These are phyloP conservation scores for Aspergillus haitiensis DNA, from an alignment of 495 filamentous ascomycete genomes.

Conservation along the genomic window DNA sequence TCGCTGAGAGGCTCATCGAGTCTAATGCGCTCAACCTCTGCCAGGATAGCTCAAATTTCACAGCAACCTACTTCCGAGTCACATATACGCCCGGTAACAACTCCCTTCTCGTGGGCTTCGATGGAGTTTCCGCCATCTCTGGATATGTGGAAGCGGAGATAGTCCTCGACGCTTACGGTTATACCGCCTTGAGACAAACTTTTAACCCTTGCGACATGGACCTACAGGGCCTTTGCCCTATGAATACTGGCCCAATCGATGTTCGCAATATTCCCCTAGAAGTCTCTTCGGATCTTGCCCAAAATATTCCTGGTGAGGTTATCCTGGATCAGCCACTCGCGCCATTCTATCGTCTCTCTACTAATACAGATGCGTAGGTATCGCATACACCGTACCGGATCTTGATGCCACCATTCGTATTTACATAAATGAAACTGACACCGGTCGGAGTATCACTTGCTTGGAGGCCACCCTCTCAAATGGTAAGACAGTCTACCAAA, in stretches of 20 bases:
- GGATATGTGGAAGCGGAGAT: slow-evolving; percentile 82
- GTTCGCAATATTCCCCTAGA: slow-evolving; percentile 64
- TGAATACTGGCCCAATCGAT: slow-evolving; percentile 81
- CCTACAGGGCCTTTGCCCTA: slow-evolving; percentile 83
- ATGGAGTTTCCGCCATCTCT: slow-evolving; percentile 80
- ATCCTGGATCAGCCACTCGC: neutral
- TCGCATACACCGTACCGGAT: slow-evolving; percentile 89
- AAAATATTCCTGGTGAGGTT: slow-evolving; percentile 57
- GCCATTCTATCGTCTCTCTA: neutral
- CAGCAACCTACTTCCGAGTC: slow-evolving; percentile 80
- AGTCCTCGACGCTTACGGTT: slow-evolving; percentile 79
- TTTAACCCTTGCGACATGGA: slow-evolving; percentile 74
- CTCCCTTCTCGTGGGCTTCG: slow-evolving; percentile 70
- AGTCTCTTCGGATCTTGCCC: slow-evolving; percentile 56
- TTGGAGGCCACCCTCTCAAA: slow-evolving; percentile 89
- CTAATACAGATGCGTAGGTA: slow-evolving; percentile 42
- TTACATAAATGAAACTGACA: slow-evolving; percentile 67
- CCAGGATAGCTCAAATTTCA: slow-evolving; percentile 75
- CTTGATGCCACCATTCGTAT: slow-evolving; percentile 86
- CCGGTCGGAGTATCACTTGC: slow-evolving; percentile 70
- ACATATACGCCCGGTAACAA: slow-evolving; percentile 74
- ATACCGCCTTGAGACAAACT: slow-evolving; percentile 58
- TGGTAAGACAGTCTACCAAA: slow-evolving; percentile 87
- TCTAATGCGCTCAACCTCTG: slow-evolving; percentile 79
- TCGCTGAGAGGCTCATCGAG: slow-evolving; percentile 53